Evolutionary conservation across 2,329 filamentous ascomycete species (phyloP), one percentile per base, ranked within the genome.

Genomic region (Stachybotrys chlorohalonatus): DNA sequence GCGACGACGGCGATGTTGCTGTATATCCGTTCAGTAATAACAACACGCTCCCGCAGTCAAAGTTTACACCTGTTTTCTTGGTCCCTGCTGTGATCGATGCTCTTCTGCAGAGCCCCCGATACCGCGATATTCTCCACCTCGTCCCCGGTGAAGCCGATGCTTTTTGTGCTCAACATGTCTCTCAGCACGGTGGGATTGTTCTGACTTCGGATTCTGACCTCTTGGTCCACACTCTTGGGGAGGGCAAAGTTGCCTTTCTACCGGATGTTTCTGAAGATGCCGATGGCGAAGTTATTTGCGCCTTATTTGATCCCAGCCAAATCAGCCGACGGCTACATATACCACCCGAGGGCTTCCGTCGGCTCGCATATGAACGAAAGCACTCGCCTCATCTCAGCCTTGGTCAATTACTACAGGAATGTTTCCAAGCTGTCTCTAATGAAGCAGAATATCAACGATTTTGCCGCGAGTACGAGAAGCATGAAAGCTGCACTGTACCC

Each of bases 201-300:
- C 70, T 96, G 7, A 95, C 90, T 0, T 85, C 84, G n/a, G 93
- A 97, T 63, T 95, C 91, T 0, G 93, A 97, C 64, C 76, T 96
- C 8, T 73, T 95, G 0, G 77, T 93, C 0, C 85, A 92, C 65
- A 79, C 90, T 55, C 76, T 93, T 8, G 86, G 85, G 0, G 59
- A 77, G 1, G 86, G 86, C 0, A 74, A 76, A 1, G 83, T 95
- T 0, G 74, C 84, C 0, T 85, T 93, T 55, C 79, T 95, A 32
- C 76, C 79, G 54, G 86, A 90, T 51, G 68, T 93, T 1, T 75
- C 81, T 39, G 39, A 65, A 31, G 56, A 66, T 36, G 57, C 59
- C 57, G 59, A 58, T 55, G 61, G 58, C 9, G 57, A 52, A 32
- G 55, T 68, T 15, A 52, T 58, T 6, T 67, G 65, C 51, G 55